These are phyloP conservation scores for Yamadazyma membranifaciens DNA, from an alignment of 1,139 yeast genomes.

Conservation along the genomic window DNA sequence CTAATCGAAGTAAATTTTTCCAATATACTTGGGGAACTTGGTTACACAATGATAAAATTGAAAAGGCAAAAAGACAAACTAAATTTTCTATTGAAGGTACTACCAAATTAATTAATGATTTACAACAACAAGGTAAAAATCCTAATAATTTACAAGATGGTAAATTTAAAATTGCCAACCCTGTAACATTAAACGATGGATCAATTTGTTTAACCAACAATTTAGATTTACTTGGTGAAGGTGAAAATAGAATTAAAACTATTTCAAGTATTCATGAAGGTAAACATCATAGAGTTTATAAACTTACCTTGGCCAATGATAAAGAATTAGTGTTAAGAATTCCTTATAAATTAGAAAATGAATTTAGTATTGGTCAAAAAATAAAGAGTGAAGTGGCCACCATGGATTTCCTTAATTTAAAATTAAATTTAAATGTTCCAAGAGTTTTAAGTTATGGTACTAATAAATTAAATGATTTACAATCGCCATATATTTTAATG, in stretches of 20 bases:
- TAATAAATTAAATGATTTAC: conserved; percentile 58
- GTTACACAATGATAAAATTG: conserved; percentile 73
- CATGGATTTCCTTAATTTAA: conserved; percentile 67
- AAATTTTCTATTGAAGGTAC: conserved; percentile 80
- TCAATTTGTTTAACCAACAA: conserved; percentile 47
- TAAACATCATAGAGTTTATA: conserved; percentile 84
- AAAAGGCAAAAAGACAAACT: conserved; percentile 77
- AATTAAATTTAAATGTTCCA: conserved; percentile 62
- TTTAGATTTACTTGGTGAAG: conserved; percentile 42
- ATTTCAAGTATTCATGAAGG: conserved; percentile 91
- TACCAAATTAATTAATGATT: conserved; percentile 44
- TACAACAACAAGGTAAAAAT: conserved; percentile 22
- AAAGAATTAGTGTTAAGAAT: conserved; percentile 72
- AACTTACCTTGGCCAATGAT: conserved; percentile 60
- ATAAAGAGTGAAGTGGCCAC: conserved; percentile 93
- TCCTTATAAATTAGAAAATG: conserved; percentile 74
- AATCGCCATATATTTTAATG: conserved; percentile 75
- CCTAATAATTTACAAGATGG: conserved; percentile 22
- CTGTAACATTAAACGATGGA: conserved; percentile 40
- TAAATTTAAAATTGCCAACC: conserved; percentile 27
- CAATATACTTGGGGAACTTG: conserved; percentile 95
- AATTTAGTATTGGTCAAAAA: conserved; percentile 60
- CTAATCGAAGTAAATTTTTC: conserved; percentile 72
- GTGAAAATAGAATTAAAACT: conserved; percentile 52
- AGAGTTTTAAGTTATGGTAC: conserved; percentile 72